Percentiles rank a stretch among this genome's conserved stretches.
These are phyloP conservation scores for Annulohypoxylon stygium DNA, from an alignment of 495 filamentous ascomycete genomes.

Conservation along the genomic window DNA sequence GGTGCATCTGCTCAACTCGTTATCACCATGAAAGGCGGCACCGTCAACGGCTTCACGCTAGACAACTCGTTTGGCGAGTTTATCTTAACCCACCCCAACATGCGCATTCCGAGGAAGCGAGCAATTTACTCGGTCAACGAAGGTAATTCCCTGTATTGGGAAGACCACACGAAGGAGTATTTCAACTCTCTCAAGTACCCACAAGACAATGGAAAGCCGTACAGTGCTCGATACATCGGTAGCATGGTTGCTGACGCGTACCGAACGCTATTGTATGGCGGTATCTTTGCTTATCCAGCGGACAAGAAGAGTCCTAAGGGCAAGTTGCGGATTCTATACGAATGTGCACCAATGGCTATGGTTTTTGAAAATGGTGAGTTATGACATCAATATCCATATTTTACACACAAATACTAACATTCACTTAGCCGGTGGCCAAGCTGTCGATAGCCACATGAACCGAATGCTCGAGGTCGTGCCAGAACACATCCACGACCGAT, in stretches of 20 bases:
- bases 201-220: slow-evolving; percentile 83
- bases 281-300: slow-evolving; percentile 96
- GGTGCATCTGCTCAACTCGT: slow-evolving; percentile 96
- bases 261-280: slow-evolving; percentile 92
- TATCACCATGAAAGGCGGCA: slow-evolving; percentile 94
- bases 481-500: slow-evolving; percentile 93
- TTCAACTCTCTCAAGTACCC: slow-evolving; percentile 86
- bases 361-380: slow-evolving; percentile 94
- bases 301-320: slow-evolving; percentile 99
- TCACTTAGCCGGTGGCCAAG: slow-evolving; percentile 83
- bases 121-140: slow-evolving; percentile 99
- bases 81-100: slow-evolving; percentile 96
- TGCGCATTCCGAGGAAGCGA: slow-evolving; percentile 83
- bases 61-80: slow-evolving; percentile 98
- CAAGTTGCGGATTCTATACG: slow-evolving; percentile 96
- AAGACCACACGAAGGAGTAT: slow-evolving; percentile 87
- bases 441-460: slow-evolving; percentile 87
- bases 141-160: slow-evolving; percentile 97
- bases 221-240: slow-evolving; percentile 94
- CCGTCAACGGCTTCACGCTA: slow-evolving; percentile 96
- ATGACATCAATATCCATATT: not conserved
- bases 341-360: slow-evolving; percentile 99
- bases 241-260: slow-evolving; percentile 99
- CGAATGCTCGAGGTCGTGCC: slow-evolving; percentile 92
- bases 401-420: slow-evolving; percentile 28